Percentiles rank a stretch among this genome's conserved stretches.
phyloP scores from a whole-genome alignment of 2,329 filamentous ascomycete genomes.

The Microdochium paspali region DNA sequence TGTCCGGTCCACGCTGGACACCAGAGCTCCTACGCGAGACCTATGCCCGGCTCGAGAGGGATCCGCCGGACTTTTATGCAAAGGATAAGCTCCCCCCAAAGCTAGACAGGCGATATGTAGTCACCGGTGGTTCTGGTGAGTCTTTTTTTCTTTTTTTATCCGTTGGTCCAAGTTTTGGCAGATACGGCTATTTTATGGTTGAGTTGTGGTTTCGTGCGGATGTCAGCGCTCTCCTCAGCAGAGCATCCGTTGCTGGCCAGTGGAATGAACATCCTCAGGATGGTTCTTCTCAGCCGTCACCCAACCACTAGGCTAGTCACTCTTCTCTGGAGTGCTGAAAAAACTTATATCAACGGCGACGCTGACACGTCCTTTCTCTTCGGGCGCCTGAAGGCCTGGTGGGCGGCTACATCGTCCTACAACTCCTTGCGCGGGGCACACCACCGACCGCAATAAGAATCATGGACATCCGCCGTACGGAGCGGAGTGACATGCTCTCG shows the following conservation, averaged over 20 bases:
- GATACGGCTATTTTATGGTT: too few species aligned
- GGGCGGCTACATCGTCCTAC: slow-evolving; percentile 42
- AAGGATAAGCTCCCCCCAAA: slow-evolving; percentile 26
- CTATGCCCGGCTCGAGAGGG: slow-evolving; percentile 22
- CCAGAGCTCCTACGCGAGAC: slow-evolving; percentile 22
- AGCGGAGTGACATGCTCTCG: slow-evolving; percentile 28
- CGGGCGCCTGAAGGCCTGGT: slow-evolving; percentile 33
- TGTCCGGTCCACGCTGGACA: slow-evolving; percentile 25
- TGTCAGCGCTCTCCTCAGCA: too few species aligned
- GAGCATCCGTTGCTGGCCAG: too few species aligned
- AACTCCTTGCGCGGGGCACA: slow-evolving; percentile 43
- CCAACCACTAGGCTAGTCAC: too few species aligned
- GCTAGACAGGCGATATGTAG: slow-evolving; percentile 30
- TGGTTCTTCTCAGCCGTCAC: too few species aligned
- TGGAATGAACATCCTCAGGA: too few species aligned
- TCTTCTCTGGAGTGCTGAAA: too few species aligned
- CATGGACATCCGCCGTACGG: slow-evolving; percentile 37
- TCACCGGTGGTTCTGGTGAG: slow-evolving; percentile 37
- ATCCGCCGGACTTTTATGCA: slow-evolving; percentile 24
- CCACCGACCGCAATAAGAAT: slow-evolving; percentile 40
- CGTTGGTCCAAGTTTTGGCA: too few species aligned
- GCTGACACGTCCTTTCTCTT: not conserved
- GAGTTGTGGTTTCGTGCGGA: not conserved
- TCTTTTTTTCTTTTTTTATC: slow-evolving; percentile 1
- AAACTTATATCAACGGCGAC: too few species aligned